Percentiles rank a stretch among this genome's conserved stretches.
phyloP scores from a whole-genome alignment of 2,329 filamentous ascomycete species.

The Tothia fuscella region DNA sequence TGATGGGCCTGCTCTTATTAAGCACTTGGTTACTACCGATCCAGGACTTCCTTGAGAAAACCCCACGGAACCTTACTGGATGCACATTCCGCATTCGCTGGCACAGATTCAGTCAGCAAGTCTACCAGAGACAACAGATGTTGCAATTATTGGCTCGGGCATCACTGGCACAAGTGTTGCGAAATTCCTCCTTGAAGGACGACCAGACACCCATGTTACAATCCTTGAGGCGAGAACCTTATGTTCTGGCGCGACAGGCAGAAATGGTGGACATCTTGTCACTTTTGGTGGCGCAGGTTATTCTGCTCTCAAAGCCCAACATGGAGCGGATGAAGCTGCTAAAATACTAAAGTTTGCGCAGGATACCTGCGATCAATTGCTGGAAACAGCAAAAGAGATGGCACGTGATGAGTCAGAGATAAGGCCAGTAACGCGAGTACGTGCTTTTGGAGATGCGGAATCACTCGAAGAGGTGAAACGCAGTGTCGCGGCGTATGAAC shows the following conservation, averaged over 20 bases:
- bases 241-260: constrained; percentile 66
- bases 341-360: background rate
- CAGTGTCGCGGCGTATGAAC: background rate
- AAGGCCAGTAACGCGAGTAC: background rate
- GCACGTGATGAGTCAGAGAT: background rate
- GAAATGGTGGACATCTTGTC: constrained; percentile 49
- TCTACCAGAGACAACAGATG: constrained; percentile 51
- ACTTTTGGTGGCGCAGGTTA: background rate
- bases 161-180: constrained; percentile 66
- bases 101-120: constrained; percentile 26
- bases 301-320: background rate
- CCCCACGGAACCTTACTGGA: too few species aligned
- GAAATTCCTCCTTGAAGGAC: constrained; percentile 36
- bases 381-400: too few species aligned
- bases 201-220: constrained; percentile 33
- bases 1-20: too few species aligned
- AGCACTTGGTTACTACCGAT: too few species aligned
- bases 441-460: background rate
- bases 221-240: constrained; percentile 69
- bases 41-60: too few species aligned
- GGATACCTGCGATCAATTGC: too few species aligned
- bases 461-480: background rate
- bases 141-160: constrained; percentile 63
- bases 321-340: background rate
- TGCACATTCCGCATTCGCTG: too few species aligned